Conservation (phyloP, 192 early-diverging fungal species). For the Backusella westeae region DNA sequence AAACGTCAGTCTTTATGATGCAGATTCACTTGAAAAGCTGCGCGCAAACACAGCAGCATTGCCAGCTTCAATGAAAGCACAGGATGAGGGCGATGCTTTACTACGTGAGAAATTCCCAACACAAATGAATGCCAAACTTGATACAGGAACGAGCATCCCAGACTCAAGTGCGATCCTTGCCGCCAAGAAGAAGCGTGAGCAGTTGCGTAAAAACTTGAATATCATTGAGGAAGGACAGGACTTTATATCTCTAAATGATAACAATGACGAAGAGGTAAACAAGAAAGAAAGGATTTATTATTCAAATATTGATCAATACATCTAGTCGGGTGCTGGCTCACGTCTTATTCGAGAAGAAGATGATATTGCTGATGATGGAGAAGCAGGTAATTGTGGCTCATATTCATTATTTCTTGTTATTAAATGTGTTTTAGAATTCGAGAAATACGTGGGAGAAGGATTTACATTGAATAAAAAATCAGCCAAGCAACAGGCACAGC, state of each 20-base stretch:
- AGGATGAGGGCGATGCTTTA: slow-evolving; percentile 25
- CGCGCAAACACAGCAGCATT: slow-evolving; percentile 22
- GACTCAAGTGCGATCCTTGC: slow-evolving; percentile 50
- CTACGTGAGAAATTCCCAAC: slow-evolving; percentile 47
- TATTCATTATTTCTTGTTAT: neutral
- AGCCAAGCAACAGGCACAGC: slow-evolving; percentile 39
- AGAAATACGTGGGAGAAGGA: slow-evolving; percentile 48
- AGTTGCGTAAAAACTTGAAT: slow-evolving; percentile 40
- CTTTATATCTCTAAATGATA: slow-evolving; percentile 31
- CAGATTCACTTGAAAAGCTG: slow-evolving; percentile 14
- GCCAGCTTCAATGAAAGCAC: slow-evolving; percentile 13
- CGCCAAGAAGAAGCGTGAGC: slow-evolving; percentile 55
- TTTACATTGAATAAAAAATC: slow-evolving; percentile 45
- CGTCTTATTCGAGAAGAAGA: slow-evolving; percentile 58
- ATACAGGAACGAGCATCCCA: slow-evolving; percentile 34
- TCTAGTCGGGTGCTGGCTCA: slow-evolving; percentile 12
- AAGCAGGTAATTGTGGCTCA: slow-evolving; percentile 23
- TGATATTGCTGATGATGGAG: slow-evolving; percentile 56
- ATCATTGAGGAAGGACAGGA: slow-evolving; percentile 27
- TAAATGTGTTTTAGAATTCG: slow-evolving; percentile 37
- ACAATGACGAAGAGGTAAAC: neutral
- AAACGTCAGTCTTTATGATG: slow-evolving; percentile 20
- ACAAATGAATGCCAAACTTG: slow-evolving; percentile 29
- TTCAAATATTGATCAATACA: no score
- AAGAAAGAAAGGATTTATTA: neutral